Conservation (phyloP, 305 asterid species). For the Euphrasia arctica region DNA sequence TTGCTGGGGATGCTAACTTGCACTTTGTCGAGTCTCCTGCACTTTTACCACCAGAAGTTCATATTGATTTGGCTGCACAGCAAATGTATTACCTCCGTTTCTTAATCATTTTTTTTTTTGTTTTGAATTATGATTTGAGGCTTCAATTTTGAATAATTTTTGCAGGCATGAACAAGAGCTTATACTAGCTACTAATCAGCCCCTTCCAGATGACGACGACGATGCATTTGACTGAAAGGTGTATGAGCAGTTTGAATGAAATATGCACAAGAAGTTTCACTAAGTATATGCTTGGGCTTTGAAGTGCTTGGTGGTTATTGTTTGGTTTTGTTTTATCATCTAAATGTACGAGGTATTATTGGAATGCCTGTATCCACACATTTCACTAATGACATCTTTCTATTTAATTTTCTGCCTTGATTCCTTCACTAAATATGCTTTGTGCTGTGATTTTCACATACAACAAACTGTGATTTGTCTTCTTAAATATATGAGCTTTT, state of each 20-base stretch:
- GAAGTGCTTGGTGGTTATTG: no score
- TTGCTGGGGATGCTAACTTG: slow-evolving; percentile 75
- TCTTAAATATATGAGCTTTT: no score
- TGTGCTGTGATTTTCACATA: no score
- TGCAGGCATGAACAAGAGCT: slow-evolving; percentile 74
- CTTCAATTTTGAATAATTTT: background rate
- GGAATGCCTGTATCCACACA: no score
- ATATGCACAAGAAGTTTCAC: background rate
- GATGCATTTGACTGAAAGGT: slow-evolving; percentile 47
- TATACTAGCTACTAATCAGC: slow-evolving; percentile 51
- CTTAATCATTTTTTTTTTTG: background rate
- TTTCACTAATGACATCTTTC: no score
- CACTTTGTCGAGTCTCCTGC: slow-evolving; percentile 94
- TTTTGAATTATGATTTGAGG: background rate
- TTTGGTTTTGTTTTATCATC: no score
- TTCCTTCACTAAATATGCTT: no score
- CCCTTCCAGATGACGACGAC: slow-evolving; percentile 88
- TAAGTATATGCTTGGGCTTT: no score
- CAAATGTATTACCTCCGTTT: slow-evolving; percentile 41
- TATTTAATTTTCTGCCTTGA: no score
- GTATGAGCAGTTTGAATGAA: no score
- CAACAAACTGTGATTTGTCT: no score
- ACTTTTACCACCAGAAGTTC: slow-evolving; percentile 89
- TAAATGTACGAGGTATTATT: no score
- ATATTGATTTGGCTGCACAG: slow-evolving; percentile 68